These are phyloP conservation scores for Macroventuria anomochaeta DNA, from an alignment of 2,329 filamentous ascomycete genomes.

Conservation along the genomic window DNA sequence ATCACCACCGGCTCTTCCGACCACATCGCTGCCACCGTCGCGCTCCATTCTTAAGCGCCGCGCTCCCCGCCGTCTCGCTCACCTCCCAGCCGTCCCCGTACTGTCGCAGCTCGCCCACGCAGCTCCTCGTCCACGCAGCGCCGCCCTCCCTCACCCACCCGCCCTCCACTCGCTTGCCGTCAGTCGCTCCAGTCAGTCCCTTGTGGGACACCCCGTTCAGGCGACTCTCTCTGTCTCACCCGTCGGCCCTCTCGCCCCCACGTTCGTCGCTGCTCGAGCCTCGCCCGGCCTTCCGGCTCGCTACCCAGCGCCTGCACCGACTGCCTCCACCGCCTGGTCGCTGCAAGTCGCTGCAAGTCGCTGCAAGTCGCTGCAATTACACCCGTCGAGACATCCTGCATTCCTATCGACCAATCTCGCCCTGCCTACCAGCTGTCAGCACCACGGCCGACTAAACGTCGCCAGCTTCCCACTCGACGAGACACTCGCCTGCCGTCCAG, in stretches of 20 bases:
- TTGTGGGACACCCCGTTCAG: conserved; percentile 1
- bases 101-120: conserved; percentile 6
- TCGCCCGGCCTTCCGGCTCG: conserved; percentile 7
- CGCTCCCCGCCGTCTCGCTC: conserved; percentile 7
- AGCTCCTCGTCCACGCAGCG: neutral
- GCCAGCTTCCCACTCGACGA: neutral
- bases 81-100: conserved; percentile 1
- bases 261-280: neutral
- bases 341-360: too few relatives aligned
- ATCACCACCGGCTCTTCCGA: neutral
- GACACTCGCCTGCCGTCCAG: neutral
- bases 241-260: neutral
- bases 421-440: neutral
- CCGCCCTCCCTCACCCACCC: conserved; percentile 3
- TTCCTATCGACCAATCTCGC: neutral
- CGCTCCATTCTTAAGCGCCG: conserved; percentile 8
- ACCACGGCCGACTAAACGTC: neutral
- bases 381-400: conserved; percentile 1
- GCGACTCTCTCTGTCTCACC: conserved; percentile 1
- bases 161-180: conserved; percentile 18
- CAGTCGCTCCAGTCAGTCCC: conserved; percentile 19
- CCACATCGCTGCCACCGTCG: neutral
- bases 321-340: too few relatives aligned
- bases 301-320: conserved; percentile 3
- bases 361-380: neutral